Conservation (phyloP, 163 green algal genomes). For the Chlorella variabilis region DNA sequence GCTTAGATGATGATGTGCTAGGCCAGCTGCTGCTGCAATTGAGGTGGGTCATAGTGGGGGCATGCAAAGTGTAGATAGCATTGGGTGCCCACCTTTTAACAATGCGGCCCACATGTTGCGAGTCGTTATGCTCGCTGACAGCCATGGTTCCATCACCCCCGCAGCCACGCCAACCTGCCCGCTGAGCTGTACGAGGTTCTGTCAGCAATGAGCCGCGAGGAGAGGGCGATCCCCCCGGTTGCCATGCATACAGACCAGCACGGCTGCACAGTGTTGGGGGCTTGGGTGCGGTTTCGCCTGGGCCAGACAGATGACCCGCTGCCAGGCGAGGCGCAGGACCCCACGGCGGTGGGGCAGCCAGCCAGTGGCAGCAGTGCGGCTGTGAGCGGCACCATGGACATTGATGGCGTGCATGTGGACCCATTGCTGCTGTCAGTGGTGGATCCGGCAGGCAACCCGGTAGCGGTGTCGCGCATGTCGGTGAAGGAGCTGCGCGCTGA, state of each 20-base stretch:
- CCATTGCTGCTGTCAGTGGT: neutral
- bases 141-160: no score
- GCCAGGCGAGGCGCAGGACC: neutral
- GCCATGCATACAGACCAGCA: neutral
- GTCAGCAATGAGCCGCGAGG: conserved; percentile 5
- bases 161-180: conserved; percentile 14
- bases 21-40: conserved; percentile 18
- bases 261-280: conserved; percentile 15
- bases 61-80: no score
- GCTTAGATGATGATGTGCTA: neutral
- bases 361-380: no score
- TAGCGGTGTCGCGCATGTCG: conserved; percentile 20
- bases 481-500: conserved; percentile 36
- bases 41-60: neutral
- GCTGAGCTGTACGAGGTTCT: conserved; percentile 28
- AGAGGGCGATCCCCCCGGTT: neutral
- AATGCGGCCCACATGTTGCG: no score
- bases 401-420: conserved; percentile 30
- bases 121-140: no score
- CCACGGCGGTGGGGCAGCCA: neutral
- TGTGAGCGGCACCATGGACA: neutral
- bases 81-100: no score
- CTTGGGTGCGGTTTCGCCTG: conserved; percentile 8
- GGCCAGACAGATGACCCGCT: neutral
- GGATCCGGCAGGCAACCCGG: neutral